Conservation (phyloP, 345 rosid species). For the Eucalyptus marginata region DNA sequence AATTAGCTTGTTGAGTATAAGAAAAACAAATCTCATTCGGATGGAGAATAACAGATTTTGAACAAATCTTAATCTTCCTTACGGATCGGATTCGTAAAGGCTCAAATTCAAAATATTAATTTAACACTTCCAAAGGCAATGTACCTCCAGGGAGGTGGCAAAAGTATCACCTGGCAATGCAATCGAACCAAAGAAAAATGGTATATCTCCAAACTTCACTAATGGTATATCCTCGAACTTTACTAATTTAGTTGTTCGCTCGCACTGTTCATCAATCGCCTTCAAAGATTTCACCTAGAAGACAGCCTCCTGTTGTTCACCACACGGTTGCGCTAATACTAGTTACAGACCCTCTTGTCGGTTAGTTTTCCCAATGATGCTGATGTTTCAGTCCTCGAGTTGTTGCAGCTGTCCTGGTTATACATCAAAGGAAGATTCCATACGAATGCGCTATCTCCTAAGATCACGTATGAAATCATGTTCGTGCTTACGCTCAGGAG, state of each 20-base stretch:
- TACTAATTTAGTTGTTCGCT: neutral
- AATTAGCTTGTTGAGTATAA: no score
- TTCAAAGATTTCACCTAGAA: neutral
- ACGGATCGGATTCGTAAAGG: fast-evolving
- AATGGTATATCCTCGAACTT: neutral
- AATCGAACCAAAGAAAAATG: neutral
- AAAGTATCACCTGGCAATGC: neutral
- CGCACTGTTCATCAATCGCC: fast-evolving
- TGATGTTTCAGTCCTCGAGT: no score
- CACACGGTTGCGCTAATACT: neutral
- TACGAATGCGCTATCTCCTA: neutral
- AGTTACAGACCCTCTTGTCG: fast-evolving
- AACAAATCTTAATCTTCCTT: no score
- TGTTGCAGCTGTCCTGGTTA: neutral
- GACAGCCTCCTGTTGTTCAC: neutral
- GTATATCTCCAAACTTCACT: neutral
- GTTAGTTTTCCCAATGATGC: neutral
- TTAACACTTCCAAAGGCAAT: neutral
- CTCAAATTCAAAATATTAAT: fast-evolving
- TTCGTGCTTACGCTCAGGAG: neutral
- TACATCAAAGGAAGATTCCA: neutral
- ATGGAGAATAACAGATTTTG: no score
- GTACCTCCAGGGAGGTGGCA: neutral
- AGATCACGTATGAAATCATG: neutral
- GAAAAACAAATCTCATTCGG: no score